Conservation (phyloP, 2,329 filamentous ascomycete genomes). For the Fusarium sp. region DNA sequence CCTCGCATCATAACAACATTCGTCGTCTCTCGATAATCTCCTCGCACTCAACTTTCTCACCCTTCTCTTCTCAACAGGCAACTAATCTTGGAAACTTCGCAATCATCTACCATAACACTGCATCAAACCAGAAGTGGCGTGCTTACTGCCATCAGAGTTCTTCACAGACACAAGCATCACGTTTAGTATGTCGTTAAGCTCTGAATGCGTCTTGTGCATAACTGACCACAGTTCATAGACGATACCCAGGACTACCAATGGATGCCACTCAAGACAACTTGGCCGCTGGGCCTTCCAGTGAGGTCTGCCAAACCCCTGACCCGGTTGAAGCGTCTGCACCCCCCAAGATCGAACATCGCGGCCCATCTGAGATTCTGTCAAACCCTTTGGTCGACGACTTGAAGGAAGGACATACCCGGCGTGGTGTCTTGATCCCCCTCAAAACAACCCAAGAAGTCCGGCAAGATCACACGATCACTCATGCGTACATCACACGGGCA, state of each 20-base stretch:
- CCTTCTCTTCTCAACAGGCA: constrained; percentile 15
- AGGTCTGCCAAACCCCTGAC: constrained; percentile 26
- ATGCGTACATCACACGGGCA: constrained; percentile 78
- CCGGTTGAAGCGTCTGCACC: constrained; percentile 9
- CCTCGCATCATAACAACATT: constrained; percentile 3
- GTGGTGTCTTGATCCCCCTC: constrained; percentile 69
- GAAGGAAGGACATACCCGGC: constrained; percentile 52
- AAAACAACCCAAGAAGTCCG: constrained; percentile 74
- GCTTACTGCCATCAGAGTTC: background rate
- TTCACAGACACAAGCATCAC: background rate
- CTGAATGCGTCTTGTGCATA: background rate
- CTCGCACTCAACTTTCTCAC: constrained; percentile 7
- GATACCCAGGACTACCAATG: background rate
- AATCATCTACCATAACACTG: constrained; percentile 1
- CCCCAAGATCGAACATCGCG: constrained; percentile 38
- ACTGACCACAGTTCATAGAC: constrained; percentile 1
- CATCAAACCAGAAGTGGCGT: background rate
- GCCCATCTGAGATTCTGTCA: constrained; percentile 46
- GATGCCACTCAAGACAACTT: constrained; percentile 18
- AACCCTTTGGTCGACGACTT: constrained; percentile 56
- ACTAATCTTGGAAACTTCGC: constrained; percentile 9
- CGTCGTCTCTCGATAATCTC: constrained; percentile 5
- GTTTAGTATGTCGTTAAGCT: constrained; percentile 6
- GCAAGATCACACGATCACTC: constrained; percentile 68
- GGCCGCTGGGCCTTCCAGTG: constrained; percentile 26